phyloP scores from a whole-genome alignment of 208 protist genomes.

The Trypanosomatidae sp. region DNA sequence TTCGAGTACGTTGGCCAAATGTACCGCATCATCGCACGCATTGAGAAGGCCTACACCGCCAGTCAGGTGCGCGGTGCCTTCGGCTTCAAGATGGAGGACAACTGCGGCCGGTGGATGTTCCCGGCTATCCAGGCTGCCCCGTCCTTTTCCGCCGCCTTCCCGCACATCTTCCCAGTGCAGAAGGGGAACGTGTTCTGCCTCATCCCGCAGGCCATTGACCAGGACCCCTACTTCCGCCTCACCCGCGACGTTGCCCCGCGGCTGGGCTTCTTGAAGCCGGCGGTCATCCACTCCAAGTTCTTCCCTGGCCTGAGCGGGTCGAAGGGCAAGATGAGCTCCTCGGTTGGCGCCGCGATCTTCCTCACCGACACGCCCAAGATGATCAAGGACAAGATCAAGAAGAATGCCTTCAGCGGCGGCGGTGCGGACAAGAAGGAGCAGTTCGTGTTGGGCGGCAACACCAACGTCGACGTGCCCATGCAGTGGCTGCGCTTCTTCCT shows the following conservation, averaged over 20 bases:
- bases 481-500: constrained; percentile 98
- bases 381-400: constrained; percentile 96
- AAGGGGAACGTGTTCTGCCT: constrained; percentile 97
- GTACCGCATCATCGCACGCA: constrained; percentile 96
- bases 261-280: constrained; percentile 96
- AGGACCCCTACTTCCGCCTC: constrained; percentile 99
- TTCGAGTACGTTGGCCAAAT: constrained; percentile 97
- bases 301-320: constrained; percentile 98
- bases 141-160: constrained; percentile 97
- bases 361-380: constrained; percentile 97
- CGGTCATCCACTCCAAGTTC: constrained; percentile 98
- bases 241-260: constrained; percentile 98
- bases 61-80: constrained; percentile 96
- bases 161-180: constrained; percentile 94
- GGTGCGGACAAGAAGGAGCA: constrained; percentile 97
- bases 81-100: constrained; percentile 95
- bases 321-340: constrained; percentile 98
- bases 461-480: constrained; percentile 95
- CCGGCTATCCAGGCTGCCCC: constrained; percentile 98
- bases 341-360: constrained; percentile 92
- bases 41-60: constrained; percentile 95
- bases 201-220: constrained; percentile 98
- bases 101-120: constrained; percentile 98
- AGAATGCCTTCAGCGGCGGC: constrained; percentile 98
- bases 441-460: constrained; percentile 92